Evolutionary conservation across 768 basidiomycete genomes (phyloP).

Genomic region (Podaxis sp.): DNA sequence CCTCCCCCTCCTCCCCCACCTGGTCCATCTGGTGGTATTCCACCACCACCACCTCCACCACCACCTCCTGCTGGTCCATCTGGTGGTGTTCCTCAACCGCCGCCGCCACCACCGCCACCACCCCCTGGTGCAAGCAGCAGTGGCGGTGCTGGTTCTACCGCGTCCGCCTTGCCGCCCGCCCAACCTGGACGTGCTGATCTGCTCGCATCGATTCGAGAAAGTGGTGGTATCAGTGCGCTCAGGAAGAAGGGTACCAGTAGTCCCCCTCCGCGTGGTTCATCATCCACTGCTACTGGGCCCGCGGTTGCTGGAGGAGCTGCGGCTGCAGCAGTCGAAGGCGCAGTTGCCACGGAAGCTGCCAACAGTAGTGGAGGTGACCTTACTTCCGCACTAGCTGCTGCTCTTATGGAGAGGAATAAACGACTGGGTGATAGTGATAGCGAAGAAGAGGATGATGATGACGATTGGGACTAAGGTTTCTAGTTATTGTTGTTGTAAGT

Average conservation of each 20-base stretch:
- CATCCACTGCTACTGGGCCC: slow-evolving; percentile 28
- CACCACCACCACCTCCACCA: slow-evolving; percentile 36
- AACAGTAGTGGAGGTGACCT: slow-evolving; percentile 62
- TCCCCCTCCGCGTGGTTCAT: slow-evolving; percentile 28
- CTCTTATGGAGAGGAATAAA: slow-evolving; percentile 78
- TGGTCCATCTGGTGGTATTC: slow-evolving; percentile 19
- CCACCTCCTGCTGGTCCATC: slow-evolving; percentile 41
- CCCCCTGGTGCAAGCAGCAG: slow-evolving; percentile 27
- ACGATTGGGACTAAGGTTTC: slow-evolving; percentile 46
- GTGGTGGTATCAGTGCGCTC: slow-evolving; percentile 68
- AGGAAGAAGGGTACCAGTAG: slow-evolving; percentile 48
- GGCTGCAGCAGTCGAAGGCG: slow-evolving; percentile 32
- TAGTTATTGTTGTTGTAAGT: not conserved
- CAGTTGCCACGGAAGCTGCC: slow-evolving; percentile 27
- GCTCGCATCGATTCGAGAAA: slow-evolving; percentile 71
- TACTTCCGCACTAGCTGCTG: slow-evolving; percentile 79
- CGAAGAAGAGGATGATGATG: slow-evolving; percentile 71
- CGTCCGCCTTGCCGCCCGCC: slow-evolving; percentile 37
- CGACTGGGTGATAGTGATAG: slow-evolving; percentile 85
- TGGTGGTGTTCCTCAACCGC: slow-evolving; percentile 14
- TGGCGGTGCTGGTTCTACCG: slow-evolving; percentile 21
- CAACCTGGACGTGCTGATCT: slow-evolving; percentile 63
- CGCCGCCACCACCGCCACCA: slow-evolving; percentile 37
- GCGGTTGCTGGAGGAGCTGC: slow-evolving; percentile 29
- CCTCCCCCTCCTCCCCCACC: slow-evolving; percentile 33